Percentiles rank a stretch among this genome's conserved stretches.
Conservation (phyloP, 345 rosid species). For the Bretschneidera sinensis region DNA sequence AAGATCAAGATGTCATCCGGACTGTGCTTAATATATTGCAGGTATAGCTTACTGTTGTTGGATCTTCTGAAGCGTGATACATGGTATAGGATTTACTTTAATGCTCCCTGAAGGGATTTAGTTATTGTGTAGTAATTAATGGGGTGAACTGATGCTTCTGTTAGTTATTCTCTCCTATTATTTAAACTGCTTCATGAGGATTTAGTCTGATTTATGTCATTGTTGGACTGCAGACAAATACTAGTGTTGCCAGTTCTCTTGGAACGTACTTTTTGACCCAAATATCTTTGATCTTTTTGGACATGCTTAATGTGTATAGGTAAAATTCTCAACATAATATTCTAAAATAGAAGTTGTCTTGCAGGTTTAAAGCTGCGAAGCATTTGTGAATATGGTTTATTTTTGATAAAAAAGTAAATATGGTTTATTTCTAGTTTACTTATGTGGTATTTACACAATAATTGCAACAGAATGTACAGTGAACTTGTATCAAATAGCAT, state of each 20-base stretch:
- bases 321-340: slow-evolving; percentile 20
- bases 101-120: background rate
- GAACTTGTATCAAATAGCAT: slow-evolving; percentile 95
- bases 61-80: background rate
- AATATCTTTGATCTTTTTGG: slow-evolving; percentile 86
- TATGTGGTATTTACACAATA: slow-evolving; percentile 1
- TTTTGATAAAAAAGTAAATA: too few relatives aligned
- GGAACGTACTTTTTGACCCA: slow-evolving; percentile 90
- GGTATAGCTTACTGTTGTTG: slow-evolving; percentile 32
- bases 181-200: background rate
- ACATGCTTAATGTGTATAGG: slow-evolving; percentile 99
- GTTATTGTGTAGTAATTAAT: slow-evolving; percentile 1
- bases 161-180: background rate
- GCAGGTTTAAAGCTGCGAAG: slow-evolving; percentile 3
- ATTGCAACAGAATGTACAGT: slow-evolving; percentile 89
- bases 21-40: slow-evolving; percentile 91
- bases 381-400: too few relatives aligned
- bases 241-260: slow-evolving; percentile 90
- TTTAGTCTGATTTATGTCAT: slow-evolving; percentile 8
- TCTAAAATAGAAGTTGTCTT: background rate
- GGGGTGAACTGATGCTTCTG: slow-evolving; percentile 16
- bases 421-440: slow-evolving; percentile 2
- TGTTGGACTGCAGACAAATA: slow-evolving; percentile 82
- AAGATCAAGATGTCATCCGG: slow-evolving; percentile 87
- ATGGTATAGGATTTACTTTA: background rate